These are phyloP conservation scores for Tuber brumale DNA, from an alignment of 495 filamentous ascomycete genomes.

Conservation along the genomic window DNA sequence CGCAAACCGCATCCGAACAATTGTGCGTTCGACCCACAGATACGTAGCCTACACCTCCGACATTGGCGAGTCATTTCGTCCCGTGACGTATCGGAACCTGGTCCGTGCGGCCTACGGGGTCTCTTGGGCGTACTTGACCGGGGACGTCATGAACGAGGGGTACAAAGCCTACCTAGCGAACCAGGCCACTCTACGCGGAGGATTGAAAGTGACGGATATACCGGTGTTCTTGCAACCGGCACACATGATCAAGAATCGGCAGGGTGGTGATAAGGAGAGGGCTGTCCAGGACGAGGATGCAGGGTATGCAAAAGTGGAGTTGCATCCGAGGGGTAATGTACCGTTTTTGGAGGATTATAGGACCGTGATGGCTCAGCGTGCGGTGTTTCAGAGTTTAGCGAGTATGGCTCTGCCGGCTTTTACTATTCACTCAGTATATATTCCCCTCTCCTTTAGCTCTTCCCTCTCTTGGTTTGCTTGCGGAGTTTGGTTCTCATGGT, in stretches of 20 bases:
- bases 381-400: constrained; percentile 80
- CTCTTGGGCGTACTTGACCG: constrained; percentile 85
- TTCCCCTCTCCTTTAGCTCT: background rate
- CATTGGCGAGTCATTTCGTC: constrained; percentile 93
- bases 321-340: constrained; percentile 50
- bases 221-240: constrained; percentile 17
- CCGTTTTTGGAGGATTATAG: constrained; percentile 82
- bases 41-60: constrained; percentile 98
- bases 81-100: constrained; percentile 75
- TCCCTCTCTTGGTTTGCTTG: background rate
- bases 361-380: constrained; percentile 83
- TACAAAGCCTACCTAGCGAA: constrained; percentile 77
- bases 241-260: constrained; percentile 8
- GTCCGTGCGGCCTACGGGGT: constrained; percentile 80
- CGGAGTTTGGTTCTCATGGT: background rate
- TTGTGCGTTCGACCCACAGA: constrained; percentile 82
- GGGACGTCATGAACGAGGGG: constrained; percentile 87
- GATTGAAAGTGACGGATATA: constrained; percentile 10
- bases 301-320: background rate
- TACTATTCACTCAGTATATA: constrained; percentile 69
- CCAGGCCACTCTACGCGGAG: constrained; percentile 24
- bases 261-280: constrained; percentile 22
- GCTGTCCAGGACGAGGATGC: background rate
- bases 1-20: constrained; percentile 74
- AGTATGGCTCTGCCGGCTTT: constrained; percentile 93